Conservation (phyloP, 2,329 filamentous ascomycete species). For the Fragosphaeria purpurea region DNA sequence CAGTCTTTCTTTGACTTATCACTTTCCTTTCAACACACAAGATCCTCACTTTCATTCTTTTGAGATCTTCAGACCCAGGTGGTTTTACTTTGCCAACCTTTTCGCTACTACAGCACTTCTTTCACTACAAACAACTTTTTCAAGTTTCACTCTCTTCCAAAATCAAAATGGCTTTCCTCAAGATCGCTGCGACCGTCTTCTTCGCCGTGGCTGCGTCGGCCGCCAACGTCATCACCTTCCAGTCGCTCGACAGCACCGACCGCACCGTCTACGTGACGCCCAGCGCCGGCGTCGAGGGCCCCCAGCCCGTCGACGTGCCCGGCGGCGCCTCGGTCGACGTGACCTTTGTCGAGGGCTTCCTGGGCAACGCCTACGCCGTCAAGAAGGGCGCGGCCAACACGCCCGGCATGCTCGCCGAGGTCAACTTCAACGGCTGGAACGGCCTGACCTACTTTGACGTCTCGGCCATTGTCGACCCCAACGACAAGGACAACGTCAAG, state of each 20-base stretch:
- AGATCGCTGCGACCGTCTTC: not conserved
- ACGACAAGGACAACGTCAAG: conserved; percentile 29
- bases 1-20: too few species aligned
- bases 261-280: conserved; percentile 43
- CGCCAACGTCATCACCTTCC: conserved; percentile 44
- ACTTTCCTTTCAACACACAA: too few species aligned
- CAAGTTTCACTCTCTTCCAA: not conserved
- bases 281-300: conserved; percentile 25
- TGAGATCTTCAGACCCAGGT: too few species aligned
- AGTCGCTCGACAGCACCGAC: conserved; percentile 42
- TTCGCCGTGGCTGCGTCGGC: conserved; percentile 30
- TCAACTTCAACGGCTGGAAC: conserved; percentile 25
- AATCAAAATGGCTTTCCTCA: conserved; percentile 7
- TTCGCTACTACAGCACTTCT: too few species aligned
- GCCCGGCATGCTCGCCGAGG: conserved; percentile 28
- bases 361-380: conserved; percentile 27
- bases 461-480: conserved; percentile 33
- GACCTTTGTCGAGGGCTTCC: conserved; percentile 18
- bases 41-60: too few species aligned
- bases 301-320: conserved; percentile 30
- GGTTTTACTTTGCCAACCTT: too few species aligned
- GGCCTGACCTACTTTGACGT: conserved; percentile 33
- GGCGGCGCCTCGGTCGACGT: conserved; percentile 30
- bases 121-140: not conserved
- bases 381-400: conserved; percentile 20